Evolutionary conservation across 2,329 filamentous ascomycete species (phyloP), one percentile per base, ranked within the genome.

Genomic region (Chrysosporium keratinophilum): DNA sequence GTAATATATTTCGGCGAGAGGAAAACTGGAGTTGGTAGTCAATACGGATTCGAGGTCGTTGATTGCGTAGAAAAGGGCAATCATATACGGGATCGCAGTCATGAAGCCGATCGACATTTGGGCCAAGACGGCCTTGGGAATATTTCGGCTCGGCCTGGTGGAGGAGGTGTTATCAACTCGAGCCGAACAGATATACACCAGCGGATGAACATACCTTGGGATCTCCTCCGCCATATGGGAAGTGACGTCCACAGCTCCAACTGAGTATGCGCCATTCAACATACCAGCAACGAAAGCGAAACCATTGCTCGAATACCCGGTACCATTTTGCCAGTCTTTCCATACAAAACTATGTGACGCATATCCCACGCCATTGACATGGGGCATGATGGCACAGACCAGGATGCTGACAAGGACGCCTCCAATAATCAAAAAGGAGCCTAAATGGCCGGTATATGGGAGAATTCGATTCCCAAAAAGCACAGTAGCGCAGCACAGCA

Each of bases 161-260:
- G 1, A 31, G 43, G 3, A 3, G 28, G 45, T 61, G 52, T 15
- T 37, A 33, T 49, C 42, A 44, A 31, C 45, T 12, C n/a, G 31
- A 4, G 45, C 11, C 34, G 20, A 20, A 9, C 1, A 17, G 14
- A 41, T 33, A 11, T 10, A 23, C 11, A 4, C 5, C 33, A 19
- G 9, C n/a, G 15, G 19, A n/a, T 20, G 31, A 28, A 48, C 60
- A 56, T 58, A 69, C 65, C 65, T 63, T 10, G 71, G 80, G 40
- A 84, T 82, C 64, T 85, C 82, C 64, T 86, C 82, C 0, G 80
- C 78, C 40, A 85, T 64, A 62, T 85, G 83, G 1, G 78, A 79
- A 1, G 81, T 78, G 46, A 80, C 79, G 62, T 87, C 84, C 0
- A 82, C 79, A 1, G 80, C 79, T 5, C 83, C 84, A 10, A 87